These are phyloP conservation scores for Pseudofabraea citricarpa DNA, from an alignment of 2,329 filamentous ascomycete genomes.

Conservation along the genomic window DNA sequence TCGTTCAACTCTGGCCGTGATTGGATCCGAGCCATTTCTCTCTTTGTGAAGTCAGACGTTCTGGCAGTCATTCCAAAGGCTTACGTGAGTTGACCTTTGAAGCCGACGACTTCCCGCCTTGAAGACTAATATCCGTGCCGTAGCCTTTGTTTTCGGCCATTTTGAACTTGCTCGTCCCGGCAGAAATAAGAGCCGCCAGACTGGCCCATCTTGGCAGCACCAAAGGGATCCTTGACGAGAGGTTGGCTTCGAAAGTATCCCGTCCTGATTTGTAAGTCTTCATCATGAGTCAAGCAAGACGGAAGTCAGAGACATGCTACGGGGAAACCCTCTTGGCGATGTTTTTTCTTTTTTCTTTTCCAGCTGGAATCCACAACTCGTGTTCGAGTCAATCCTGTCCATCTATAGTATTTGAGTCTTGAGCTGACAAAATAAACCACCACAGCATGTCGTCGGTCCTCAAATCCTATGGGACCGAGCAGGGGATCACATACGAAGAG, in stretches of 20 bases:
- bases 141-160: background rate
- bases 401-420: too few species aligned
- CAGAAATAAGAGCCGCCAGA: background rate
- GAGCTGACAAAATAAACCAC: too few species aligned
- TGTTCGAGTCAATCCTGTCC: too few species aligned
- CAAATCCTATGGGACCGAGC: slow-evolving; percentile 2
- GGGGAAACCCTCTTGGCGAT: too few species aligned
- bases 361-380: too few species aligned
- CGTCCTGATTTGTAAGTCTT: slow-evolving; percentile 1
- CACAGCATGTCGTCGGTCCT: slow-evolving; percentile 26
- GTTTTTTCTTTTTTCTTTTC: too few species aligned
- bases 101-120: background rate
- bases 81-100: background rate
- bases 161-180: background rate
- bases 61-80: background rate
- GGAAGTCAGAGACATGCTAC: too few species aligned
- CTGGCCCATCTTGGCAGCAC: background rate
- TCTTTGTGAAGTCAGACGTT: background rate
- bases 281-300: too few species aligned
- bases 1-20: background rate
- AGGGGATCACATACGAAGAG: background rate
- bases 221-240: background rate
- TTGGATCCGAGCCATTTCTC: background rate
- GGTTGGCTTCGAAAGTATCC: background rate
- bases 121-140: background rate